Evolutionary conservation across 345 rosid species (phyloP).

Genomic region (Populus ilicifolia): DNA sequence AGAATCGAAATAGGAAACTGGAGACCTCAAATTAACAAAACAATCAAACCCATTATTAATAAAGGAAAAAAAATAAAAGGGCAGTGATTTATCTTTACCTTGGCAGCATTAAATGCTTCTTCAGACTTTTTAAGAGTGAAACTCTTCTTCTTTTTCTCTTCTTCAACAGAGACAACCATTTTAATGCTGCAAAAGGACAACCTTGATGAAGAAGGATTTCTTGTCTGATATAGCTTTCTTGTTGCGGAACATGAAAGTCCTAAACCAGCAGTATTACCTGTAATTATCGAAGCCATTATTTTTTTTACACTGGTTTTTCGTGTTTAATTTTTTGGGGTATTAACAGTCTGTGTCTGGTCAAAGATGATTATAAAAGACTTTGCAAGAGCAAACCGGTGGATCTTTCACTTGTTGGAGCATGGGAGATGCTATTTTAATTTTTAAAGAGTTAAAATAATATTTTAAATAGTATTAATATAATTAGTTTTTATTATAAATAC

Average conservation of each 20-base stretch:
- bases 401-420: background rate
- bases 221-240: conserved; percentile 23
- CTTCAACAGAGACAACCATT: conserved; percentile 56
- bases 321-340: background rate
- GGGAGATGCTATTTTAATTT: too few relatives aligned
- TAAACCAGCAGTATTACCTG: conserved; percentile 46
- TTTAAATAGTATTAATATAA: too few relatives aligned
- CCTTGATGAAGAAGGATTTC: conserved; percentile 27
- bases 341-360: background rate
- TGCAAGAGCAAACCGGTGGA: background rate
- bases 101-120: conserved; percentile 76
- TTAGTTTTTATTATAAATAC: too few relatives aligned
- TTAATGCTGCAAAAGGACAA: conserved; percentile 40
- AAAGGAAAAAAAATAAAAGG: background rate
- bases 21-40: background rate
- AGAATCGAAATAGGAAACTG: background rate
- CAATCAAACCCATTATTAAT: background rate
- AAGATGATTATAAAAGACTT: conserved; percentile 6
- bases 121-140: conserved; percentile 73
- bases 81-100: conserved; percentile 32
- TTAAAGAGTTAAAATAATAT: too few relatives aligned
- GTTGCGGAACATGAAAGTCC: conserved; percentile 44
- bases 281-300: conserved; percentile 50
- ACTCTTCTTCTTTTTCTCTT: conserved; percentile 58
- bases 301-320: conserved; percentile 2